Evolutionary conservation across 306 rosid species (phyloP).

Genomic region (Abrus precatorius): DNA sequence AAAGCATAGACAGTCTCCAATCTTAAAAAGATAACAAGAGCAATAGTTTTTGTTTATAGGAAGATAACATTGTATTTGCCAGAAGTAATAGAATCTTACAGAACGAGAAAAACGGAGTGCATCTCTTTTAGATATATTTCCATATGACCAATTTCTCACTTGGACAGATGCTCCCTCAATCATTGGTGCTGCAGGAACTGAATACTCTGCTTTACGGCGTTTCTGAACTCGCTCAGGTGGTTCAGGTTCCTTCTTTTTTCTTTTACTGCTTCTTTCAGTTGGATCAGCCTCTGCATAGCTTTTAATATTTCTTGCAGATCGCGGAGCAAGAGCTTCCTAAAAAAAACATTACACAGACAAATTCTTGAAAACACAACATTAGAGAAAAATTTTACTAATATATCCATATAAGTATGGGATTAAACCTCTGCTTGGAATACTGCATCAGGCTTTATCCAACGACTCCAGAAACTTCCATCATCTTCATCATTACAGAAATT

Average conservation of each 20-base stretch:
- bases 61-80: background rate
- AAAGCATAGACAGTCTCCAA: background rate
- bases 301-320: conserved; percentile 91
- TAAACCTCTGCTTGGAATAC: conserved; percentile 88
- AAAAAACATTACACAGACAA: conserved; percentile 27
- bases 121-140: conserved; percentile 90
- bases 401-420: conserved; percentile 38
- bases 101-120: conserved; percentile 90
- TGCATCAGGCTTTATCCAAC: conserved; percentile 96
- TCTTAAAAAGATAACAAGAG: conserved; percentile 8
- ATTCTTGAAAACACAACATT: background rate
- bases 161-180: conserved; percentile 90
- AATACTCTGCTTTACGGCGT: conserved; percentile 82
- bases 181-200: conserved; percentile 81
- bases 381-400: background rate
- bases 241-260: conserved; percentile 90
- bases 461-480: conserved; percentile 99
- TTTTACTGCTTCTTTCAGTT: conserved; percentile 79
- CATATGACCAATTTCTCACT: conserved; percentile 94
- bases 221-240: conserved; percentile 80
- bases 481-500: conserved; percentile 89
- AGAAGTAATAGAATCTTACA: conserved; percentile 59
- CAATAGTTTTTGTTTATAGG: conserved; percentile 14
- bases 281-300: conserved; percentile 91
- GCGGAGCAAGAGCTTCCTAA: conserved; percentile 95